Evolutionary conservation across 257 asterid species (phyloP), one percentile per base, ranked within the genome.

Genomic region (Gynochthodes officinalis): DNA sequence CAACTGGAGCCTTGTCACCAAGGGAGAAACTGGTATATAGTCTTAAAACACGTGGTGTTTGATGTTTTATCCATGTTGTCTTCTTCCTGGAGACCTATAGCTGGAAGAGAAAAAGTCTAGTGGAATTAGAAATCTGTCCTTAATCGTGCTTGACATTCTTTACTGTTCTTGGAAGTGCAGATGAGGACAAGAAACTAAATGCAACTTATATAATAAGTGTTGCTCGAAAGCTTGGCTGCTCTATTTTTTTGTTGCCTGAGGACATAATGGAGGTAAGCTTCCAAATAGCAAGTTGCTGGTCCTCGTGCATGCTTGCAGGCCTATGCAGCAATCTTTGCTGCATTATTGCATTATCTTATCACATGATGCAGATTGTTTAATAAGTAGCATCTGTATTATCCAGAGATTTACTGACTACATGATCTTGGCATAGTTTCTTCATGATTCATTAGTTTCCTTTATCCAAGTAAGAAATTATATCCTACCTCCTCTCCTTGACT

Each of bases 1-100:
- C 50, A 93, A 90, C 79, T 90, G 95, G 97, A 84, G 93, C 85
- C 89, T 93, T 30, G 97, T 93, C 62, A 93, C 98, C 28, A 88
- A 85, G 61, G 98, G 97, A 4, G 91, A 85, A 82, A 88, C 91
- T 25, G 97, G 98, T 89, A 84, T 14, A 80, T 16, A 53, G n/a
- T 50, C 49, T 50, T 1, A 23, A 68, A 49, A 33, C 46, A 46
- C 50, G 16, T 49, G 39, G 43, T 10, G 27, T 68, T 30, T 21
- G 16, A 48, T 16, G 57, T 67, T 67, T 46, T 5, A 19, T 2
- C 30, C 43, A 30, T 48, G 27, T 30, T 7, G n/a, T 67, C 33
- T 12, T 63, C 68, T 37, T 32, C 49, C 19, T 37, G 13, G 32
- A 37, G 28, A 21, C 6, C 40, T 50, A 13, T 76, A 42, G 53